A percentile compares a stretch with the other conserved stretches of the same genome.
Evolutionary conservation across 2,329 filamentous ascomycete species (phyloP).

Genomic region (Botrytis deweyae): DNA sequence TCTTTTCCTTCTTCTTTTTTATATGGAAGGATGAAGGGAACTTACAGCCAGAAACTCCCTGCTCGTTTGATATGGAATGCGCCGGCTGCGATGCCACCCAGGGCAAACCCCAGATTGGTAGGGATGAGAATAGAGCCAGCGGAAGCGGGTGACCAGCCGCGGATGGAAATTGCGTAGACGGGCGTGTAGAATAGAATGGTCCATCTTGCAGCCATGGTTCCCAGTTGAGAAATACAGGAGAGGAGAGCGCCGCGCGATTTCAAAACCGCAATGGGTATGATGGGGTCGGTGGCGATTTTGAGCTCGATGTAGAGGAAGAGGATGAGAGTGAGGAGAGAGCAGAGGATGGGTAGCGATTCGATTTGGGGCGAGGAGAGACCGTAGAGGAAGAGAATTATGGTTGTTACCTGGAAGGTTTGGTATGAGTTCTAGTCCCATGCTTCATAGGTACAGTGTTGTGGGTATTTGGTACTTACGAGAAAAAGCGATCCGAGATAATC

Average conservation of each 20-base stretch:
- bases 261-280: slow-evolving; percentile 72
- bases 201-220: slow-evolving; percentile 81
- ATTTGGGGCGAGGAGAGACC: slow-evolving; percentile 65
- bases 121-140: slow-evolving; percentile 77
- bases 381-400: slow-evolving; percentile 71
- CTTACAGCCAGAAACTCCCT: slow-evolving; percentile 67
- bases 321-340: slow-evolving; percentile 53
- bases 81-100: slow-evolving; percentile 71
- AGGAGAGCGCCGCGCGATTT: slow-evolving; percentile 68
- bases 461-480: slow-evolving; percentile 50
- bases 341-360: slow-evolving; percentile 55
- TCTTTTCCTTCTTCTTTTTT: neutral
- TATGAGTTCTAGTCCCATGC: neutral
- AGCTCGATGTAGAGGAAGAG: slow-evolving; percentile 64
- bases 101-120: slow-evolving; percentile 76
- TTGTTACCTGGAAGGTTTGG: slow-evolving; percentile 50
- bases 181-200: slow-evolving; percentile 77
- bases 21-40: neutral
- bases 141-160: slow-evolving; percentile 64
- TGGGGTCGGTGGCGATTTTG: slow-evolving; percentile 62
- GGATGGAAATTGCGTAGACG: slow-evolving; percentile 74
- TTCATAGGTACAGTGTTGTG: neutral
- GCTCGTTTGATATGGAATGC: slow-evolving; percentile 71
- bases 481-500: slow-evolving; percentile 72
- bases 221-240: slow-evolving; percentile 71